Evolutionary conservation across 768 basidiomycete genomes (phyloP), one percentile per base, ranked within the genome.

Genomic region (Terana coerulea): DNA sequence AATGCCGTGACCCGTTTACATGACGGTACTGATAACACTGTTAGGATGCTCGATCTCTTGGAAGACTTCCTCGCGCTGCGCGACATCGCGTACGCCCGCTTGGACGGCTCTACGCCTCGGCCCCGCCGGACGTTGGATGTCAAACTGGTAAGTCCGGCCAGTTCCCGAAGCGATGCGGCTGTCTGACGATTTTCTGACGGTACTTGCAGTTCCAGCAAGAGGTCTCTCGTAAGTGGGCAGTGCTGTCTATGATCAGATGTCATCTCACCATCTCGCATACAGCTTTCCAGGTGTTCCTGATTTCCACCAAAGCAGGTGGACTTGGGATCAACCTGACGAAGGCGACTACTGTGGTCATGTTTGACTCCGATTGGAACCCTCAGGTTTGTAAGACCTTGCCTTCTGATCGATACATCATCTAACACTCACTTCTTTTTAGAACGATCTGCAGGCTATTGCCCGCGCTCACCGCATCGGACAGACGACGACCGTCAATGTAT

Each of bases 401-500:
- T 47, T 67, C 14, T 59, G 47, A 65, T 31, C 68, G 71, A 51
- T 68, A 69, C 1, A 11, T 28, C 22, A 14, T 14, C 14, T n/a
- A 9, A 26, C 35, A 3, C 21, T 52, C 28, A 54, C 59, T 52
- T 15, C 67, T 6, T 67, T n/a, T 66, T 55, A 90, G 65, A 91
- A 88, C 63, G 90, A 92, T 64, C 69, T 91, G 5, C 89, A 91
- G 67, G 90, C 90, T 0, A 89, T 91, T 65, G 90, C 90, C 21
- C 76, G 90, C 35, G 90, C 90, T 0, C 90, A 91, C 64, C 79
- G 90, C 9, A 86, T 88, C 48, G 87, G 87, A 5, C 87, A 89
- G 64, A 86, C 78, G 46, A 86, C 86, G 60, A 70, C 70, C 22
- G 87, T 89, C 53, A 79, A 85, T 64, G 80, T 81, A 59, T 22